Percentiles rank a stretch among this genome's conserved stretches.
Evolutionary conservation across 345 rosid species (phyloP).

Genomic region (Erucastrum elatum): DNA sequence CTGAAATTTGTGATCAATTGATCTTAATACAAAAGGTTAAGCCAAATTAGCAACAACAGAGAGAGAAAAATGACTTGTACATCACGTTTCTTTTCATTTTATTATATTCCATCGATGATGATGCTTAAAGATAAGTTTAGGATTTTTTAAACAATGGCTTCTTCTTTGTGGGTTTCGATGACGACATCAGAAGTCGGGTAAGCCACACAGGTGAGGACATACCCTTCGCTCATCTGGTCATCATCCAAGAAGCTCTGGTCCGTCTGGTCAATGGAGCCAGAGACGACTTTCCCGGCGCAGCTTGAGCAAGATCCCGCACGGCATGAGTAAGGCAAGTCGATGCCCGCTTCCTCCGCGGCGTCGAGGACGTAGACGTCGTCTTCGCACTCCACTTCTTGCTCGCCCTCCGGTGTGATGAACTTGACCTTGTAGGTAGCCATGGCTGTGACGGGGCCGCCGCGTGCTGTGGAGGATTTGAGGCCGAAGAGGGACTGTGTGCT

Average conservation of each 20-base stretch:
- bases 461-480: constrained; percentile 41
- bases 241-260: constrained; percentile 82
- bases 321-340: constrained; percentile 93
- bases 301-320: constrained; percentile 92
- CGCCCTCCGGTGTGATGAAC: constrained; percentile 67
- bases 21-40: not conserved
- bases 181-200: constrained; percentile 51
- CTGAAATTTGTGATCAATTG: not conserved
- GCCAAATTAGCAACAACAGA: not conserved
- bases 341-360: constrained; percentile 59
- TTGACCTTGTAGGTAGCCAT: constrained; percentile 78
- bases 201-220: constrained; percentile 81
- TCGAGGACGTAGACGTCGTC: constrained; percentile 64
- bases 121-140: not conserved
- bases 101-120: not conserved
- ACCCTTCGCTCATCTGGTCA: constrained; percentile 55
- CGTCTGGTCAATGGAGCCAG: constrained; percentile 66
- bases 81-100: not conserved
- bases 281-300: constrained; percentile 61
- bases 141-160: constrained; percentile 40
- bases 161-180: constrained; percentile 92
- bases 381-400: constrained; percentile 47
- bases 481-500: constrained; percentile 59
- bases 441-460: constrained; percentile 52
- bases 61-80: not conserved